Evolutionary conservation across 805 yeast genomes (phyloP), one percentile per base, ranked within the genome.

Genomic region (Saturnispora gosingensis): DNA sequence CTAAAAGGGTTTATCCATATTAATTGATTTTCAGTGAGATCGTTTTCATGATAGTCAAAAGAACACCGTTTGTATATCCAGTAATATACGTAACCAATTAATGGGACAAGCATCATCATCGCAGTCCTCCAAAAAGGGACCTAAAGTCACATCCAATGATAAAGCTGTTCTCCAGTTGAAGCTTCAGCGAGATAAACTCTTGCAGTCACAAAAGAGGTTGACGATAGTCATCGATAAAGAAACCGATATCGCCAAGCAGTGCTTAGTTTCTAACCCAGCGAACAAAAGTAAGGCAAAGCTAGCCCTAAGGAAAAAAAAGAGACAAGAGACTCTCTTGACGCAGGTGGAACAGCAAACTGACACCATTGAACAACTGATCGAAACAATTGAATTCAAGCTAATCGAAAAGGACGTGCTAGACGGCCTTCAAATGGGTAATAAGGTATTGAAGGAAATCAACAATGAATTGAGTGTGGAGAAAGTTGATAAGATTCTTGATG

Each of bases 141-240:
- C 81, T 1, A 82, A 79, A 61, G 81, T 91, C 18, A 88, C 96
- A 6, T 74, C 82, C 36, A 90, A 89, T 59, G 99, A 93, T 62
- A 78, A 74, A 61, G 97, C 97, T 0, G 78, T 93, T 10, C 74
- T 88, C 56, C 93, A 90, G 62, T 73, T 93, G 58, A 93, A 93
- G 64, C 71, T 85, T 38, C 97, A 95, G 59, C 73, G 97, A 54
- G 99, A 93, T 67, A 83, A 83, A 56, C 74, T 93, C 22, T 78
- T 78, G 58, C 86, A 84, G 65, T 86, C 89, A 56, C 85, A 81
- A 59, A 70, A 70, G 45, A 78, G 80, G 54, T 76, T 90, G 36
- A 71, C 72, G 28, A 65, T 68, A 0, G 76, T 87, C 4, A 76
- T 88, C 16, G 72, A 71, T 10, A 71, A 78, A 34, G 97, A 93